Evolutionary conservation across 2,329 filamentous ascomycete genomes (phyloP).

Genomic region (Fusarium sarcochroum): DNA sequence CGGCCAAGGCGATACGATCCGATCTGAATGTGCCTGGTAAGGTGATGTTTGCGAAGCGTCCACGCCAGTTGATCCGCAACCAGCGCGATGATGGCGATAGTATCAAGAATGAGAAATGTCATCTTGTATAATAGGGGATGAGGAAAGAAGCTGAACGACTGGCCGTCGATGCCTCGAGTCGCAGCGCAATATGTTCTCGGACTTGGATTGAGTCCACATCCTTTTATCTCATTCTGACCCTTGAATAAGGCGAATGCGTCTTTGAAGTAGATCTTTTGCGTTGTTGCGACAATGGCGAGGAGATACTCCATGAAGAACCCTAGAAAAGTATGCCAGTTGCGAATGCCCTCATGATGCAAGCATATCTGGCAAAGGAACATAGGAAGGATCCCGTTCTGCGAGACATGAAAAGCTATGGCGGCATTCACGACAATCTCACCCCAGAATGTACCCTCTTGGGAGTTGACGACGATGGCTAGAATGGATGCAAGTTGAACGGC

Average conservation of each 20-base stretch:
- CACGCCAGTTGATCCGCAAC: constrained; percentile 54
- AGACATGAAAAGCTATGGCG: constrained; percentile 56
- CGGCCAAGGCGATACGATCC: constrained; percentile 52
- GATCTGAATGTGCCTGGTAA: constrained; percentile 51
- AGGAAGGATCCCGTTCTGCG: constrained; percentile 55
- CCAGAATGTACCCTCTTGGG: constrained; percentile 58
- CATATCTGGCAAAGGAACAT: constrained; percentile 57
- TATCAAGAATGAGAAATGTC: constrained; percentile 55
- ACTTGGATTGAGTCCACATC: constrained; percentile 56
- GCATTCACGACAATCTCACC: constrained; percentile 57
- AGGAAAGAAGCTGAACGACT: constrained; percentile 55
- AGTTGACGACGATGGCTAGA: constrained; percentile 58
- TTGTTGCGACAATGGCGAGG: constrained; percentile 56
- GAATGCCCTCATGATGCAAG: constrained; percentile 57
- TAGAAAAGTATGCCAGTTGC: constrained; percentile 58
- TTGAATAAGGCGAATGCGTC: constrained; percentile 55
- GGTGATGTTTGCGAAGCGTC: constrained; percentile 54
- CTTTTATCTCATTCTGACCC: constrained; percentile 50
- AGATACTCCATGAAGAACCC: constrained; percentile 58
- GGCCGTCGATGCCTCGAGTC: constrained; percentile 52
- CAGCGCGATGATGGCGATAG: constrained; percentile 54
- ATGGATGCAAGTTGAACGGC: constrained; percentile 58
- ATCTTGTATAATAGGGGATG: constrained; percentile 57
- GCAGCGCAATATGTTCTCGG: constrained; percentile 57
- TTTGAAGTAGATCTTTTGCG: constrained; percentile 54